Evolutionary conservation across 2,329 filamentous ascomycete species (phyloP).

Genomic region (Leptosphaerulina australis): DNA sequence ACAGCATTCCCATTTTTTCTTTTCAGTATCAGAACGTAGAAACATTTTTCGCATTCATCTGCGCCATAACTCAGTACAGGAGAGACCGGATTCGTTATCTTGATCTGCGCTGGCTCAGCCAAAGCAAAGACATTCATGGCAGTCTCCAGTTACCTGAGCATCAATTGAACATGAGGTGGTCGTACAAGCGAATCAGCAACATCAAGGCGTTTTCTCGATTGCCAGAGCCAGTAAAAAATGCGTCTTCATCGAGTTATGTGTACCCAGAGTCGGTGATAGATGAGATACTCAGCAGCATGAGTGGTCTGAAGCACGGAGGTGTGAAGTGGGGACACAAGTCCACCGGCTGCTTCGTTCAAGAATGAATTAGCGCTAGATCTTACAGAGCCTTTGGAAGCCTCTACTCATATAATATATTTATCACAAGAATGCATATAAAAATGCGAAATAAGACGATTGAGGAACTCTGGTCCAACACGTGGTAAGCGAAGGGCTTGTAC

Average conservation of each 20-base stretch:
- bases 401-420: too few relatives aligned
- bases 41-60: not conserved
- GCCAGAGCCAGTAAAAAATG: not conserved
- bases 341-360: slow-evolving; percentile 4
- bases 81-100: not conserved
- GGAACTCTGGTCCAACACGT: too few relatives aligned
- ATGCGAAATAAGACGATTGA: too few relatives aligned
- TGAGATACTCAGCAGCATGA: not conserved
- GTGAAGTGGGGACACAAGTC: not conserved
- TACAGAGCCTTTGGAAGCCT: too few relatives aligned
- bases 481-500: too few relatives aligned
- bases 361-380: too few relatives aligned
- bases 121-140: not conserved
- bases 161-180: not conserved
- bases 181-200: slow-evolving; percentile 4
- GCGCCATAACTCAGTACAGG: not conserved
- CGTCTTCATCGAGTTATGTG: not conserved
- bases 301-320: slow-evolving; percentile 2
- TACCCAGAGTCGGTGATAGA: not conserved
- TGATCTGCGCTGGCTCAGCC: not conserved
- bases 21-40: slow-evolving; percentile 1
- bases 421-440: too few relatives aligned
- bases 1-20: slow-evolving; percentile 1
- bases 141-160: not conserved
- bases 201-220: not conserved